These are phyloP conservation scores for Colletotrichum magnum DNA, from an alignment of 2,329 filamentous ascomycete species.

Conservation along the genomic window DNA sequence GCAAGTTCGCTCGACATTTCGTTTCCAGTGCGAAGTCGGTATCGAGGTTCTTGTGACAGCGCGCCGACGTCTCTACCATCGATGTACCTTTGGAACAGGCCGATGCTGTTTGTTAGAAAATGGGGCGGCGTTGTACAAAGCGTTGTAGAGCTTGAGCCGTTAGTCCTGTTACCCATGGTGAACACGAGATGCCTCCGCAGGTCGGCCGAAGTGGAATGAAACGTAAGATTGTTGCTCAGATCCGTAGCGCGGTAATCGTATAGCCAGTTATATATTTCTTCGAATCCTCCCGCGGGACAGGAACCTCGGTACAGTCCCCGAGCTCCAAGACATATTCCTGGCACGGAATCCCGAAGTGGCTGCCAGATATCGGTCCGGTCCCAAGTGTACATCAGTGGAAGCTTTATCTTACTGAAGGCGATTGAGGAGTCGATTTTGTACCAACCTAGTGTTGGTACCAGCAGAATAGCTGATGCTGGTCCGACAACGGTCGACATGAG, in stretches of 20 bases:
- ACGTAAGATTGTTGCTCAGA: background rate
- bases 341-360: background rate
- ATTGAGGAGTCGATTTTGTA: background rate
- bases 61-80: background rate
- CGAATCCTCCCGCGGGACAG: conserved; percentile 18
- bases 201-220: background rate
- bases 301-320: background rate
- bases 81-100: conserved; percentile 6
- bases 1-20: background rate
- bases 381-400: background rate
- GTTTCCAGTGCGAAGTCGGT: background rate
- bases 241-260: background rate
- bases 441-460: conserved; percentile 17
- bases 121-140: background rate
- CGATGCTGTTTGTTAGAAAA: background rate
- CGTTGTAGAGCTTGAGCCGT: fast-evolving
- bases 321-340: background rate
- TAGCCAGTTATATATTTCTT: conserved; percentile 4
- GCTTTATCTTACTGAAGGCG: background rate
- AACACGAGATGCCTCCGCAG: background rate
- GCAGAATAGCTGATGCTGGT: conserved; percentile 26
- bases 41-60: background rate
- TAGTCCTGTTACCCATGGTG: background rate
- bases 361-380: fast-evolving
- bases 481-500: conserved; percentile 19